Evolutionary conservation across 306 rosid genomes (phyloP), one percentile per base, ranked within the genome.

Genomic region (Macrotyloma uniflorum): DNA sequence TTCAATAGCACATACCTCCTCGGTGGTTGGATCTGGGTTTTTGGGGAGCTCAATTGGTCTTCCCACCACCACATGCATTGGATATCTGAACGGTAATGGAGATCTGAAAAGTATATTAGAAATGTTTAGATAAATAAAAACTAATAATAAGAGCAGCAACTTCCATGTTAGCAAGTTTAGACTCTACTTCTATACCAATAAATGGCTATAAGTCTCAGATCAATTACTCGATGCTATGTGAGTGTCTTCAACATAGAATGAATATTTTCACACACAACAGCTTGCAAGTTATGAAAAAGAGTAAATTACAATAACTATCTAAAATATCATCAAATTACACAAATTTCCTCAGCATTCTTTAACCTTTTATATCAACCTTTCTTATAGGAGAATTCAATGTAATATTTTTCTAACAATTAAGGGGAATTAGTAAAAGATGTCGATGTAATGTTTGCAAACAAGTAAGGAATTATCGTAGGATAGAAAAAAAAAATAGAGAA

Each of bases 21-120:
- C 96, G 59, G 51, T 50, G 20, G 93, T 81, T 70, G 98, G 98
- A 33, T 90, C 87, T 74, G 93, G 92, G 86, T 82, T 94, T 85
- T 83, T 89, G 67, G 80, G 76, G 35, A 92, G 26, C 79, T 87
- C 90, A 49, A 92, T 94, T 70, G 98, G 97, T 75, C 78, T 89
- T 32, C 98, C 98, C 51, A 94, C 97, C 19, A 87, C 97, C 82
- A 92, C 91, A 74, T 89, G 89, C 96, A 94, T 89, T 46, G 90
- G 92, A 61, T 45, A 83, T 68, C 88, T 88, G 67, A 58, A 85
- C 10, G 98, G 98, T 40, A 94, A 16, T 49, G 98, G 98, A 54
- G 97, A 78, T 70, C 98, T 94, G 86, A 81, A 86, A 73, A 61
- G 58, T 51, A 57, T 50, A 76, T 28, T 53, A 49, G 6, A 67